phyloP scores from a whole-genome alignment of 2,329 filamentous ascomycete species.

The Beauveria sp. region DNA sequence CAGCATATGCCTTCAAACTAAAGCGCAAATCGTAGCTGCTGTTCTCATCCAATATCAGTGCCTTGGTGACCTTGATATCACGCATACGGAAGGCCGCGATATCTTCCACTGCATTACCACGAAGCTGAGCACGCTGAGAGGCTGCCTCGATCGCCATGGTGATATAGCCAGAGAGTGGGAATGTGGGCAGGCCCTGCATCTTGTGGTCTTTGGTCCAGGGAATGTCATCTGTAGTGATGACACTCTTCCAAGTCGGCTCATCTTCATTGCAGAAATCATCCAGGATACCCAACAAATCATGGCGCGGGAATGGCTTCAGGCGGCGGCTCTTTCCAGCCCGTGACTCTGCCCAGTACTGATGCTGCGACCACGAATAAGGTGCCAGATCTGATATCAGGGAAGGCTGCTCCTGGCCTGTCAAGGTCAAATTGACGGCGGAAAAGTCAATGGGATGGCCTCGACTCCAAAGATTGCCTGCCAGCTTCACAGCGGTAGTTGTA shows the following conservation, averaged over 20 bases:
- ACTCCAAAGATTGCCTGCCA: conserved; percentile 37
- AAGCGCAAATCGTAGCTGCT: conserved; percentile 20
- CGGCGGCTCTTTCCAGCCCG: conserved; percentile 35
- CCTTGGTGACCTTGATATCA: conserved; percentile 21
- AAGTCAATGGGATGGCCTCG: conserved; percentile 38
- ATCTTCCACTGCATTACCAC: conserved; percentile 16
- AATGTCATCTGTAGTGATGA: conserved; percentile 38
- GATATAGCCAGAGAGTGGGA: conserved; percentile 46
- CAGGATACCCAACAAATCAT: conserved; percentile 39
- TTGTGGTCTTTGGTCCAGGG: conserved; percentile 53
- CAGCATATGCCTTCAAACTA: conserved; percentile 19
- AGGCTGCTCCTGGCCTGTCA: conserved; percentile 12
- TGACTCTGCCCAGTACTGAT: conserved; percentile 41
- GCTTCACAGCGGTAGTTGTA: conserved; percentile 35
- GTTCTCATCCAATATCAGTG: conserved; percentile 20
- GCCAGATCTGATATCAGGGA: conserved; percentile 34
- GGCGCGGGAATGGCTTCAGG: conserved; percentile 30
- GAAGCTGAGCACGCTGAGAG: conserved; percentile 24
- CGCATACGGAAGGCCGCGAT: conserved; percentile 16
- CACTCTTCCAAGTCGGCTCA: conserved; percentile 42
- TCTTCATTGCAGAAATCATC: conserved; percentile 36
- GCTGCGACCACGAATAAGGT: conserved; percentile 41
- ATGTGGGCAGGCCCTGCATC: conserved; percentile 49
- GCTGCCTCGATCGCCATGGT: conserved; percentile 44
- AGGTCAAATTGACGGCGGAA: conserved; percentile 35